phyloP scores from a whole-genome alignment of 192 early-diverging fungal species.

The Coemansia sp. region DNA sequence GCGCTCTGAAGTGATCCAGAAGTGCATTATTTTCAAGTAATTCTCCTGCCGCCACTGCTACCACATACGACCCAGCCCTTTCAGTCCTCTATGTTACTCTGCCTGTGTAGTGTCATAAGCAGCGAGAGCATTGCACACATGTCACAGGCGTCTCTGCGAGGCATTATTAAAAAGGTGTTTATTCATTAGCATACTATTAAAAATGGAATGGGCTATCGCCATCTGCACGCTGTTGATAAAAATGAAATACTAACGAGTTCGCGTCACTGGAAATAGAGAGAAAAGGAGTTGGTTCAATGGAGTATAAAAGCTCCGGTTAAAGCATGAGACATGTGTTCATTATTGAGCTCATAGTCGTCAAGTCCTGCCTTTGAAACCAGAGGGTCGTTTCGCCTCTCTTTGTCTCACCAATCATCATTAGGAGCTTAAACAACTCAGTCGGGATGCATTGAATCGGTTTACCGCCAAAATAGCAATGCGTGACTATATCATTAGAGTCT shows the following conservation, averaged over 20 bases:
- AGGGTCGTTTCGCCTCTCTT: not conserved
- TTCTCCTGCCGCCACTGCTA: not conserved
- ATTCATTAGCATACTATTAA: not conserved
- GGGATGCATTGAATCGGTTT: not conserved
- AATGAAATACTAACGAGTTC: not conserved
- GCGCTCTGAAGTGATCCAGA: not conserved
- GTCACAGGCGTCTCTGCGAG: not conserved
- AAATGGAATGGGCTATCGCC: not conserved
- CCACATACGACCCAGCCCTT: not conserved
- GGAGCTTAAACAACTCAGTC: not conserved
- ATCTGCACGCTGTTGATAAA: not conserved
- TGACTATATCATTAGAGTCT: not conserved
- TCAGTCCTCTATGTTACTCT: not conserved
- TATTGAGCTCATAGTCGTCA: not conserved
- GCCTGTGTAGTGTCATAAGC: not conserved
- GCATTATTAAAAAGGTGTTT: not conserved
- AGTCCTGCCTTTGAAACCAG: not conserved
- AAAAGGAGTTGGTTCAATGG: not conserved
- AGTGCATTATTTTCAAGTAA: not conserved
- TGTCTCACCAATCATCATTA: not conserved
- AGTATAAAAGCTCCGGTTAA: not conserved
- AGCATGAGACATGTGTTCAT: not conserved
- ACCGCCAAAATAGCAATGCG: not conserved
- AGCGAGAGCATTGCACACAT: not conserved
- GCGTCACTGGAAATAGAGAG: not conserved